phyloP scores from a whole-genome alignment of 1,284 basidiomycete genomes.

The Austroboletus olivaceoglutinosus region DNA sequence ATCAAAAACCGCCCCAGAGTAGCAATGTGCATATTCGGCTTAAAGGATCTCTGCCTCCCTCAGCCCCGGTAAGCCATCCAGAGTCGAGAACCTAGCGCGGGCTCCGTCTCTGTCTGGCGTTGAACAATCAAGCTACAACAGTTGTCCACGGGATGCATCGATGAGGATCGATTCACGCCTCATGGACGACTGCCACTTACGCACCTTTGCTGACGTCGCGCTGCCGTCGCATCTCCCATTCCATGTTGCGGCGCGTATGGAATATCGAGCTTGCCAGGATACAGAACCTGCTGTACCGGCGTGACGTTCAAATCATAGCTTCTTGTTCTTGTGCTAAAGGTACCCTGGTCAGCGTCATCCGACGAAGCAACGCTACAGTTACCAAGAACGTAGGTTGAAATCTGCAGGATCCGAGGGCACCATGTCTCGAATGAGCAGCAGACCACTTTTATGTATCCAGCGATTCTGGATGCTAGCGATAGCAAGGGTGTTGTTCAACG shows the following conservation, averaged over 20 bases:
- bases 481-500: conserved; percentile 10
- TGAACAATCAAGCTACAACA: not conserved
- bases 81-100: not conserved
- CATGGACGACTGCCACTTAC: conserved; percentile 7
- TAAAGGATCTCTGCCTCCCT: conserved; percentile 11
- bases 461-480: conserved; percentile 11
- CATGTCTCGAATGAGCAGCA: conserved; percentile 18
- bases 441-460: conserved; percentile 2
- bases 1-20: not conserved
- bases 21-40: not conserved
- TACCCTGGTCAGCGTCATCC: not conserved
- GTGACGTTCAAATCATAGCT: not conserved
- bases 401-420: conserved; percentile 18
- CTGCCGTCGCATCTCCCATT: not conserved
- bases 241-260: not conserved
- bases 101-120: not conserved
- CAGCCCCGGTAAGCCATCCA: conserved; percentile 12
- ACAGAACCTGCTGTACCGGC: conserved; percentile 4
- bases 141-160: not conserved
- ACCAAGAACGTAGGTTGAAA: conserved; percentile 20
- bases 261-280: conserved; percentile 1
- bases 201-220: conserved; percentile 10
- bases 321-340: conserved; percentile 7
- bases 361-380: not conserved
- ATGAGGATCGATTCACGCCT: not conserved